Conservation (phyloP, 352 stramenopile species). For the Phytopythium vexans region DNA sequence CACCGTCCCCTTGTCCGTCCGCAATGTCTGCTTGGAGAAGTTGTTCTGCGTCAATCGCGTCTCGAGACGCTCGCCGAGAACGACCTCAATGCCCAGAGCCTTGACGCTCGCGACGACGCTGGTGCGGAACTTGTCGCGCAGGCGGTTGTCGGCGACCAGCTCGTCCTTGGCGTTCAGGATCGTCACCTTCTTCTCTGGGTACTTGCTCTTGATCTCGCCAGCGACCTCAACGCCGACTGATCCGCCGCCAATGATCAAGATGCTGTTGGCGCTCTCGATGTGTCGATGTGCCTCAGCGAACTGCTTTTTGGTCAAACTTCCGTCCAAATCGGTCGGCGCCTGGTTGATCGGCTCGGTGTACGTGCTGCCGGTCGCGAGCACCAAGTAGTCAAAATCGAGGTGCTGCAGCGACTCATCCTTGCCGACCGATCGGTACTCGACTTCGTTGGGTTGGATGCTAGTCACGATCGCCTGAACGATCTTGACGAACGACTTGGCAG, state of each 20-base stretch:
- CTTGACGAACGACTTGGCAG: constrained; percentile 23
- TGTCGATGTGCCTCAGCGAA: constrained; percentile 22
- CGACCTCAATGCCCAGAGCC: constrained; percentile 44
- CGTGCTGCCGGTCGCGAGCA: constrained; percentile 42
- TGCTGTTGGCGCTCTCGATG: constrained; percentile 37
- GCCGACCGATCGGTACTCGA: constrained; percentile 31
- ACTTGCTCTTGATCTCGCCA: too few relatives aligned
- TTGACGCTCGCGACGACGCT: constrained; percentile 27
- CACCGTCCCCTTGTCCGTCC: constrained; percentile 38
- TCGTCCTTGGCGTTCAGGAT: constrained; percentile 34
- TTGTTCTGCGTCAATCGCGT: constrained; percentile 30
- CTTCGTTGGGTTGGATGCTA: constrained; percentile 27
- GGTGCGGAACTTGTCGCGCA: constrained; percentile 45
- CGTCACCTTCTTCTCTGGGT: constrained; percentile 48
- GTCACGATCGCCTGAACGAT: constrained; percentile 41
- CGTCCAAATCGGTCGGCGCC: constrained; percentile 16
- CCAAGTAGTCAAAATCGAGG: constrained; percentile 39
- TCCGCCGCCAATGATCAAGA: constrained; percentile 53
- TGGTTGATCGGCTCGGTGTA: constrained; percentile 47
- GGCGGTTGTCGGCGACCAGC: constrained; percentile 27
- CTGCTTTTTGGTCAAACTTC: constrained; percentile 15
- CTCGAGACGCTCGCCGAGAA: constrained; percentile 45
- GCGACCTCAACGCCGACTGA: constrained; percentile 54
- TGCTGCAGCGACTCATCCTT: constrained; percentile 17
- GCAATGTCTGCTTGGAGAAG: constrained; percentile 30